Conservation (phyloP, 306 rosid species). For the Senna siamea region DNA sequence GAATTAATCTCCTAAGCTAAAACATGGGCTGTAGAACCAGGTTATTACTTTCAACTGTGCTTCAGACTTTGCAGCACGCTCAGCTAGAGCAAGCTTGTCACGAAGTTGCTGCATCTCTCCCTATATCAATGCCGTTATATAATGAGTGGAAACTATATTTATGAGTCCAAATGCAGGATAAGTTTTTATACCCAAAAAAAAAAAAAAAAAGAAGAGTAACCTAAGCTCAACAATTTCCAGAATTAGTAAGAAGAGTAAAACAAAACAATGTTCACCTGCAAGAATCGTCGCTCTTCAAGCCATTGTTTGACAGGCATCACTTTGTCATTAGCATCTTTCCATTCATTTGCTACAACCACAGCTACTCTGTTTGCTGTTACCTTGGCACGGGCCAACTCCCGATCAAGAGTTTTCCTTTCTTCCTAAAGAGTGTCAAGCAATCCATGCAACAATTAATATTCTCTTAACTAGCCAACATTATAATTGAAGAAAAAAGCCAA, state of each 20-base stretch:
- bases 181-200: neutral
- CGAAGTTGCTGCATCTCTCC: conserved; percentile 99
- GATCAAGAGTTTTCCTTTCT: conserved; percentile 94
- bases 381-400: conserved; percentile 99
- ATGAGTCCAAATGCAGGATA: conserved; percentile 25
- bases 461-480: conserved; percentile 18
- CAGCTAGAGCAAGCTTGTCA: conserved; percentile 85
- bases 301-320: conserved; percentile 99
- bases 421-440: conserved; percentile 63
- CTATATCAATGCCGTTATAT: conserved; percentile 50
- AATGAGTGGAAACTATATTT: conserved; percentile 30
- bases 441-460: conserved; percentile 33
- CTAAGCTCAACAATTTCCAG: conserved; percentile 18
- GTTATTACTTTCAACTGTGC: conserved; percentile 93
- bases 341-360: conserved; percentile 94
- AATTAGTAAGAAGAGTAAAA: conserved; percentile 26
- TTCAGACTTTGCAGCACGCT: conserved; percentile 89
- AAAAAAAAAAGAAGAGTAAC: neutral
- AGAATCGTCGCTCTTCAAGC: conserved; percentile 96
- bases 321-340: conserved; percentile 98
- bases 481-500: conserved; percentile 30
- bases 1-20: conserved; percentile 46
- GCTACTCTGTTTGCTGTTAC: conserved; percentile 99
- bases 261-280: conserved; percentile 61
- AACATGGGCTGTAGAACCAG: conserved; percentile 48